Percentiles rank a stretch among this genome's conserved stretches.
These are phyloP conservation scores for Aureobasidium sp. DNA, from an alignment of 2,329 filamentous ascomycete genomes.

Conservation along the genomic window DNA sequence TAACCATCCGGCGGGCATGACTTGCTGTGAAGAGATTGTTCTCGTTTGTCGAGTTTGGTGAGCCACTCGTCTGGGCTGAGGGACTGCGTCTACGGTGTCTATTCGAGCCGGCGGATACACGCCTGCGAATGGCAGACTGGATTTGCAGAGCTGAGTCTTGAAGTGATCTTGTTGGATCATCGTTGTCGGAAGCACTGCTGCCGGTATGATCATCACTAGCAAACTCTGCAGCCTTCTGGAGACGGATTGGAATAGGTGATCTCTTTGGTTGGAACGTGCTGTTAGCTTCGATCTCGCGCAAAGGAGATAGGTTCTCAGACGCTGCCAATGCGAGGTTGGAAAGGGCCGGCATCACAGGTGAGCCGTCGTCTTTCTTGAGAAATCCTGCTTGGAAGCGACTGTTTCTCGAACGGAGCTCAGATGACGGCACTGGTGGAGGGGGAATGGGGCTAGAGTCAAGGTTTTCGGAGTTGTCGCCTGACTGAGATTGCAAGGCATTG, in stretches of 20 bases:
- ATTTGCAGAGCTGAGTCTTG: constrained; percentile 22
- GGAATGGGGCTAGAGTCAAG: constrained; percentile 51
- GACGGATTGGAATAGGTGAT: constrained; percentile 29
- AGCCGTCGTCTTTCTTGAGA: constrained; percentile 56
- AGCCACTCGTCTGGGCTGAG: constrained; percentile 55
- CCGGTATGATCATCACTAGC: constrained; percentile 22
- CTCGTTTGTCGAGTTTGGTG: constrained; percentile 42
- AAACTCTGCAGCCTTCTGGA: constrained; percentile 26
- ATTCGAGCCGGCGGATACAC: constrained; percentile 31
- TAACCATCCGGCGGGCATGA: constrained; percentile 61
- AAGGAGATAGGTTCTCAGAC: constrained; percentile 43
- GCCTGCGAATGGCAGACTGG: constrained; percentile 45
- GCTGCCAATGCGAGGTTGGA: constrained; percentile 54
- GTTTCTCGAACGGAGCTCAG: constrained; percentile 47
- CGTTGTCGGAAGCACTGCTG: constrained; percentile 19
- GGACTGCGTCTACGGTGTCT: constrained; percentile 33
- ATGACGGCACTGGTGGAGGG: constrained; percentile 50
- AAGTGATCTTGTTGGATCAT: constrained; percentile 18
- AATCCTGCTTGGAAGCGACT: constrained; percentile 81
- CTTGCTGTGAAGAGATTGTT: constrained; percentile 56
- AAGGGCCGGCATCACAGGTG: constrained; percentile 49
- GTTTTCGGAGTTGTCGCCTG: constrained; percentile 17
- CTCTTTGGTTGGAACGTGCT: constrained; percentile 30
- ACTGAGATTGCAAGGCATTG: constrained; percentile 27
- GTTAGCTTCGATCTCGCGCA: constrained; percentile 40